phyloP scores from a whole-genome alignment of 805 yeast genomes.

The Jamesozyma piceae region DNA sequence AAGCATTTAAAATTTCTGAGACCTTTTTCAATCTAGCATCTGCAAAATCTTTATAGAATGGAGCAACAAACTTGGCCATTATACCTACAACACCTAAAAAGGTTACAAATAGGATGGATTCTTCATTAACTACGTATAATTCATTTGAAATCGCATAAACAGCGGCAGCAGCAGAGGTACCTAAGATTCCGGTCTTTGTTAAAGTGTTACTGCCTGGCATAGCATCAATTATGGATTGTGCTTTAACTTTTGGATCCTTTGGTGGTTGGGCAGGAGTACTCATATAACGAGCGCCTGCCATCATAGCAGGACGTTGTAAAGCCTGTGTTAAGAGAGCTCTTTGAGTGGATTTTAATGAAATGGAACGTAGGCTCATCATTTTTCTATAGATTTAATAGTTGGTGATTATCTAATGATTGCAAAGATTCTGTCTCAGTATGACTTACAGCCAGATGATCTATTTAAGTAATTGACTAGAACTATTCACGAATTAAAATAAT shows the following conservation, averaged over 20 bases:
- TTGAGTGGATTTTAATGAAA: slow-evolving; percentile 20
- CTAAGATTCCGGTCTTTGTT: slow-evolving; percentile 90
- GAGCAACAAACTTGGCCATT: slow-evolving; percentile 81
- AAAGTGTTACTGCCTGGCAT: slow-evolving; percentile 83
- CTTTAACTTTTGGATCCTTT: slow-evolving; percentile 88
- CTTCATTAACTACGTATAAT: slow-evolving; percentile 88
- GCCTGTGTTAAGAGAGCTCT: slow-evolving; percentile 19
- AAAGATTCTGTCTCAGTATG: background rate
- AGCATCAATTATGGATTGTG: slow-evolving; percentile 79
- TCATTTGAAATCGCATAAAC: slow-evolving; percentile 90
- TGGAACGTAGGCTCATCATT: slow-evolving; percentile 25
- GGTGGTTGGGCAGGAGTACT: slow-evolving; percentile 57
- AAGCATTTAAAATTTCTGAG: slow-evolving; percentile 69
- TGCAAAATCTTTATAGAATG: slow-evolving; percentile 92
- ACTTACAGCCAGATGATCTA: background rate
- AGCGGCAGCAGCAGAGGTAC: slow-evolving; percentile 91
- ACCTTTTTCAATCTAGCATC: slow-evolving; percentile 75
- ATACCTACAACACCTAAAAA: slow-evolving; percentile 70
- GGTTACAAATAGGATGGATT: slow-evolving; percentile 73
- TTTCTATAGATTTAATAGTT: background rate
- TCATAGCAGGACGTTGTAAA: slow-evolving; percentile 14
- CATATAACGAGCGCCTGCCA: slow-evolving; percentile 46
- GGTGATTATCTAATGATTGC: background rate
- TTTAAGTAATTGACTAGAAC: background rate
- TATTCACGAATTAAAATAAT: background rate